Base-by-base conservation (phyloP, 495 filamentous ascomycete genomes). In the Trichoderma asperelloides region DNA sequence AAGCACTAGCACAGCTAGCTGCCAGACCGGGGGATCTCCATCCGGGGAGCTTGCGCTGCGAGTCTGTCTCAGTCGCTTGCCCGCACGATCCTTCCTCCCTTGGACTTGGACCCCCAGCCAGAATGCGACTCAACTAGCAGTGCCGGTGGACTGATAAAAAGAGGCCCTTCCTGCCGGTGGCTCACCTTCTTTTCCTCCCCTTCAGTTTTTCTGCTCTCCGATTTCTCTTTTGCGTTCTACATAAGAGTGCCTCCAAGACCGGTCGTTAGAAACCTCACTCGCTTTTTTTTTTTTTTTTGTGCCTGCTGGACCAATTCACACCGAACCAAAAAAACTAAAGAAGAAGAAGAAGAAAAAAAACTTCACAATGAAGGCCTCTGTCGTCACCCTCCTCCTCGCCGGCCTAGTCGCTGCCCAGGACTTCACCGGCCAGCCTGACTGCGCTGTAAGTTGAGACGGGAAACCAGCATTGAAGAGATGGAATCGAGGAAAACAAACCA, bases 381-480 rank as follows among this genome's bases (percentile, higher is more conserved):
- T 68, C 68, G 2, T 70, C 33, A n/a, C 75, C 66, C 23, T 73
- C 60, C 66, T 69, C 65, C 67, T 68, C 28, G 68, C 68, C 67
- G 66, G 69, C 43, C 41, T 66, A 23, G 70, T 68, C 30, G 18
- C 73, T 28, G 74, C 74, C 41, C 76, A 79, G 41, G 68, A 77
- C 69, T 51, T 78, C 41, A 33, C 65, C 6, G 76, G 73, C 63
- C 72, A 75, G 62, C 77, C 77, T 0, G 64, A 62, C n/a, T 79
- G 77, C 67, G 76, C 77, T 37, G 76, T 77, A 73, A 15, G 72
- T 71, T n/a, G 37, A 43, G 21, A 33, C 6, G 30, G 30, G 30
- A 6, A 37, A 37, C 6, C 9, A 37, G 33, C 5, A 37, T 33
- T 2, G 30, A 33, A 6, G 33, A 37, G 33, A 37, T 37, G 33